A percentile compares a stretch with the other conserved stretches of the same genome.
phyloP scores from a whole-genome alignment of 805 yeast species.

The Metschnikowia amazonensis region DNA sequence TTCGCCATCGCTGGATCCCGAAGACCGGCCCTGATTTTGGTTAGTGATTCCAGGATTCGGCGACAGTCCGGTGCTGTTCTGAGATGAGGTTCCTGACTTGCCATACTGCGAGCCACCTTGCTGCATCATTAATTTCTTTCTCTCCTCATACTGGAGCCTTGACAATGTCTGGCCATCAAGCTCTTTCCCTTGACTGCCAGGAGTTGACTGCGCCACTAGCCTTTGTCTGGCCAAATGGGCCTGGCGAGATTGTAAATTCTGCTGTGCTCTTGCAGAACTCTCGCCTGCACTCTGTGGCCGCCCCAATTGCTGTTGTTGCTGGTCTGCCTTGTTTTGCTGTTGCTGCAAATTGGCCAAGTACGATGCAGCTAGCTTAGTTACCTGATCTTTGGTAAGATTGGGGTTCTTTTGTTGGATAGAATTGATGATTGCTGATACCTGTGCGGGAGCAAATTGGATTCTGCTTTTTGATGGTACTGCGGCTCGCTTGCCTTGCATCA shows the following conservation, averaged over 20 bases:
- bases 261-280: constrained; percentile 11
- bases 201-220: constrained; percentile 11
- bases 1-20: constrained; percentile 2
- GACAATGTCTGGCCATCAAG: constrained; percentile 25
- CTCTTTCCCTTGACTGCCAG: constrained; percentile 11
- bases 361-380: constrained; percentile 61
- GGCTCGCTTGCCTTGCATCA: constrained; percentile 9
- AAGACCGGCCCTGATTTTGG: neutral
- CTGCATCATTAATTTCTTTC: constrained; percentile 34
- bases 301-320: constrained; percentile 11
- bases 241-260: constrained; percentile 14
- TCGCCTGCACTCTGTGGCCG: constrained; percentile 15
- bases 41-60: neutral
- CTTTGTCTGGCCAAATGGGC: constrained; percentile 14
- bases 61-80: neutral
- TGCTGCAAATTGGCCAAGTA: constrained; percentile 57
- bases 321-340: constrained; percentile 36
- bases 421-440: constrained; percentile 60
- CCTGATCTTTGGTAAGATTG: constrained; percentile 57
- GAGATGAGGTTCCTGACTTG: constrained; percentile 3
- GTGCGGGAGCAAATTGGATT: constrained; percentile 53
- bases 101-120: constrained; percentile 17
- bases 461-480: constrained; percentile 24
- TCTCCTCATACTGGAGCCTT: constrained; percentile 34
- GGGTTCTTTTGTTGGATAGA: constrained; percentile 68